These are phyloP conservation scores for Anthracocystis panici-leucophaei DNA, from an alignment of 1,284 basidiomycete genomes.

Conservation along the genomic window DNA sequence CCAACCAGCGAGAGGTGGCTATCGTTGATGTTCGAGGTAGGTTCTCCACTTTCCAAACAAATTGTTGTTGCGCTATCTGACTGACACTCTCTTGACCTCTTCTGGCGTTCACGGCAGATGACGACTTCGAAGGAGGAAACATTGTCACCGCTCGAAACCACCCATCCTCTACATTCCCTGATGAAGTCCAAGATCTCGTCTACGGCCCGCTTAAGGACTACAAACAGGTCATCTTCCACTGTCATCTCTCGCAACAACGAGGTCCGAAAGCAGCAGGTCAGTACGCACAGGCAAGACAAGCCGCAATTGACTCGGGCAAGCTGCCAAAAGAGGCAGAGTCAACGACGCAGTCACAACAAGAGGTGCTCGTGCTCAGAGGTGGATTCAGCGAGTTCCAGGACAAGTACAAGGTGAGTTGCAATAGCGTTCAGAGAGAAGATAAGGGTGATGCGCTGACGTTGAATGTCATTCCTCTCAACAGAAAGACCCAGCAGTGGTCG, in stretches of 20 bases:
- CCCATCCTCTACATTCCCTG: slow-evolving; percentile 56
- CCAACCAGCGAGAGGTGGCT: slow-evolving; percentile 45
- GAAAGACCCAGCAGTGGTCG: slow-evolving; percentile 62
- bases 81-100: not conserved
- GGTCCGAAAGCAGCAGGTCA: slow-evolving; percentile 70
- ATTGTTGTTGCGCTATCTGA: not conserved
- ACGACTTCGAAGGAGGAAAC: slow-evolving; percentile 70
- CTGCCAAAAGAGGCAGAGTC: slow-evolving; percentile 7
- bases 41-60: too few species aligned
- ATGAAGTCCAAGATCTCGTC: slow-evolving; percentile 61
- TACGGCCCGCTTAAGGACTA: slow-evolving; percentile 52
- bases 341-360: slow-evolving; percentile 39
- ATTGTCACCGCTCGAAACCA: slow-evolving; percentile 64
- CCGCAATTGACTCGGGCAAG: slow-evolving; percentile 31
- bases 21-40: slow-evolving; percentile 66
- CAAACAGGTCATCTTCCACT: slow-evolving; percentile 70
- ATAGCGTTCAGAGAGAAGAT: slow-evolving; percentile 20
- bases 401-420: slow-evolving; percentile 60
- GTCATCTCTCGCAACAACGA: slow-evolving; percentile 67
- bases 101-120: slow-evolving; percentile 45
- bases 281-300: slow-evolving; percentile 64
- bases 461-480: not conserved
- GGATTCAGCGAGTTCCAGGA: slow-evolving; percentile 68
- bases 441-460: slow-evolving; percentile 19
- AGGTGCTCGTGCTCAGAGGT: slow-evolving; percentile 68